Percentiles rank a stretch among this genome's conserved stretches.
Conservation (phyloP, 73 alveolate genomes). For the Vitrella brassicaformis region DNA sequence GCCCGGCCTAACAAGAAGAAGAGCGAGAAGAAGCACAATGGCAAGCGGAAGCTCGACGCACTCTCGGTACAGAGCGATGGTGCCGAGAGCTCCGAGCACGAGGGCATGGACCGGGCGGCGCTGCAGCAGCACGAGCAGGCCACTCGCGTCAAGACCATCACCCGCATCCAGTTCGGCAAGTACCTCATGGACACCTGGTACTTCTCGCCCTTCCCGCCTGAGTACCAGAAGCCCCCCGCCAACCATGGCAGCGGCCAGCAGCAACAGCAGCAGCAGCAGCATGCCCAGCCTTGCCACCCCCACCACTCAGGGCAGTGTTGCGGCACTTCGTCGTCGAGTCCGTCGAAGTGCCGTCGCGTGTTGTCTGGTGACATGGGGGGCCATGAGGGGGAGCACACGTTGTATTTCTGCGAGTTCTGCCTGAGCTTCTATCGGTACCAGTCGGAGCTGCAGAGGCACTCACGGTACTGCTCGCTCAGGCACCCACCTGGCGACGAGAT, state of each 20-base stretch:
- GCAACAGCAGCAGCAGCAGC: too few species aligned
- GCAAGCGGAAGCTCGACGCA: too few species aligned
- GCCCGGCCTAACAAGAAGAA: neutral
- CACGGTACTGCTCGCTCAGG: constrained; percentile 48
- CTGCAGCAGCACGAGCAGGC: constrained; percentile 48
- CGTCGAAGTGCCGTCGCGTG: too few species aligned
- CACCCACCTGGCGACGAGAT: constrained; percentile 96
- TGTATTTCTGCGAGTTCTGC: constrained; percentile 71
- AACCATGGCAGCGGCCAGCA: too few species aligned
- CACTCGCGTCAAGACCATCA: constrained; percentile 46
- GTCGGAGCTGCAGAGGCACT: constrained; percentile 60
- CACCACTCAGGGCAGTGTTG: too few species aligned
- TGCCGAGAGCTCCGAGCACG: constrained; percentile 38
- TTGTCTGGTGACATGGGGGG: too few species aligned
- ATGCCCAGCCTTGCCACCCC: too few species aligned
- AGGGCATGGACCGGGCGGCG: constrained; percentile 39
- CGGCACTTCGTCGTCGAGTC: too few species aligned
- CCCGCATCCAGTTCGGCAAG: constrained; percentile 44
- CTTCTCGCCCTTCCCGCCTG: constrained; percentile 87
- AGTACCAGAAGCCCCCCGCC: constrained; percentile 70
- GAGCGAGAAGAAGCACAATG: neutral
- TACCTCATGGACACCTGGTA: constrained; percentile 54
- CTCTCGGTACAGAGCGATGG: too few species aligned
- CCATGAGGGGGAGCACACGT: too few species aligned
- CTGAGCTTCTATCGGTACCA: constrained; percentile 31